Conservation (phyloP, 169 alveolate species). For the Cyclospora cayetanensis region DNA sequence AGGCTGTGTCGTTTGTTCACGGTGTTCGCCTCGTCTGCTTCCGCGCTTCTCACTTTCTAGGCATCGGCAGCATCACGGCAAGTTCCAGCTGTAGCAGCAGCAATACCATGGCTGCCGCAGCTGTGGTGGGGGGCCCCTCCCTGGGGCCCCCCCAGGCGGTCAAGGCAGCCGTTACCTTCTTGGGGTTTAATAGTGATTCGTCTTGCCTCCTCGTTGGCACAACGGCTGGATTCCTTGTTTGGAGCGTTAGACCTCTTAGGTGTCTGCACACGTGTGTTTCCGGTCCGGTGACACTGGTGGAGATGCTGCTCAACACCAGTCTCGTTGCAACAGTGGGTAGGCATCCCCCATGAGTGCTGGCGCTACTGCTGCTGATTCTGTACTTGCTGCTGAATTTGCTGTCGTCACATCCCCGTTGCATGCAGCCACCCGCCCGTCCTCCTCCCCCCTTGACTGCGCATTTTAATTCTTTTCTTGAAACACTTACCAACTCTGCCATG, state of each 20-base stretch:
- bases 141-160: background rate
- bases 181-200: slow-evolving; percentile 64
- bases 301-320: slow-evolving; percentile 64
- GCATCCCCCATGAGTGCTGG: background rate
- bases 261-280: slow-evolving; percentile 62
- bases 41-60: background rate
- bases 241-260: slow-evolving; percentile 64
- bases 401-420: background rate
- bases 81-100: background rate
- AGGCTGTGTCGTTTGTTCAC: too few relatives aligned
- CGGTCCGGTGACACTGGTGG: slow-evolving; percentile 72
- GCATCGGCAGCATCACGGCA: background rate
- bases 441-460: background rate
- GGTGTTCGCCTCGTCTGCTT: too few relatives aligned
- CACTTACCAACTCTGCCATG: too few relatives aligned
- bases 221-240: slow-evolving; percentile 62
- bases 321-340: slow-evolving; percentile 70
- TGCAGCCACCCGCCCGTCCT: background rate
- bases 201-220: slow-evolving; percentile 66
- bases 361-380: background rate
- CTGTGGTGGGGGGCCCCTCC: background rate
- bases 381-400: background rate
- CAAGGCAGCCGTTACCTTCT: slow-evolving; percentile 72
- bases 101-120: background rate
- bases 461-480: background rate